Conservation (phyloP, 192 early-diverging fungal genomes). For the Coemansia sp. region DNA sequence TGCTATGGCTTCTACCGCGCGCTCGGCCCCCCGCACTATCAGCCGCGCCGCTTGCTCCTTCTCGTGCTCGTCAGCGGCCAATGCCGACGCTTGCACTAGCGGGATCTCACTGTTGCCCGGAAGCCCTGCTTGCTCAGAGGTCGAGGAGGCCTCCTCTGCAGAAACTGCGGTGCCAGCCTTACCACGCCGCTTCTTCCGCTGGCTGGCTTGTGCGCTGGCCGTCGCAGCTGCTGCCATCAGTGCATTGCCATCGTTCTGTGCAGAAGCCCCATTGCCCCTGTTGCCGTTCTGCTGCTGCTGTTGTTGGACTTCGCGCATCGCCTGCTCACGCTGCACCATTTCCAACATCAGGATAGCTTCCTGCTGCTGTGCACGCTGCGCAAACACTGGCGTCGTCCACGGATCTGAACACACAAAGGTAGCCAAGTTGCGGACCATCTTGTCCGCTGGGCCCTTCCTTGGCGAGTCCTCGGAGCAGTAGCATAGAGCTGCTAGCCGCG, state of each 20-base stretch:
- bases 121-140: not conserved
- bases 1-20: conserved; percentile 35
- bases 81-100: conserved; percentile 16
- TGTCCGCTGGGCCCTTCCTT: conserved; percentile 67
- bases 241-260: conserved; percentile 13
- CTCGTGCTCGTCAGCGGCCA: conserved; percentile 44
- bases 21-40: conserved; percentile 70
- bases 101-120: conserved; percentile 22
- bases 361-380: conserved; percentile 33
- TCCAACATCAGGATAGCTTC: conserved; percentile 48
- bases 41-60: conserved; percentile 58
- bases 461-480: conserved; percentile 9
- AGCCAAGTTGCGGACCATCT: conserved; percentile 86
- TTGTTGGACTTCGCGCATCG: conserved; percentile 5
- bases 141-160: not conserved
- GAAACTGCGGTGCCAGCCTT: not conserved
- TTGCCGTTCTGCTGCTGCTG: not conserved
- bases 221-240: conserved; percentile 43
- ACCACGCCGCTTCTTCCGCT: conserved; percentile 32
- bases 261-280: not conserved
- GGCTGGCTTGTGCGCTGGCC: conserved; percentile 45
- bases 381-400: conserved; percentile 66
- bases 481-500: conserved; percentile 47
- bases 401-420: conserved; percentile 86
- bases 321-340: conserved; percentile 47